These are phyloP conservation scores for Chlorella variabilis DNA, from an alignment of 163 green algal genomes.

Conservation along the genomic window DNA sequence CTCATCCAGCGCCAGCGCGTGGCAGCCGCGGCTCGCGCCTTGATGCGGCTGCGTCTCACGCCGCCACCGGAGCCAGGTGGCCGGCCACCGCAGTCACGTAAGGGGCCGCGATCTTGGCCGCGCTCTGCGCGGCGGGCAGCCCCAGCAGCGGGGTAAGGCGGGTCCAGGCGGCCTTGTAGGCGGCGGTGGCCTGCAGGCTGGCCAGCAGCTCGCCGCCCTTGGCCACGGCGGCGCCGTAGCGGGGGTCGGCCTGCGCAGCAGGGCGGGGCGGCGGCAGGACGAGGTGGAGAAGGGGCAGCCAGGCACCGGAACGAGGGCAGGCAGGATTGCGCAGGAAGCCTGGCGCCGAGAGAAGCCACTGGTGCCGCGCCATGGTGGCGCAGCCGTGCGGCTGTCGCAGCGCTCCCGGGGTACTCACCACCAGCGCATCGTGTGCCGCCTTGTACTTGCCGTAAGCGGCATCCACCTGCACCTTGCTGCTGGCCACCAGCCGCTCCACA, in stretches of 20 bases:
- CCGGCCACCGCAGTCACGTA: not conserved
- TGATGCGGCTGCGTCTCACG: no score
- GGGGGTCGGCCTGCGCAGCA: conserved; percentile 13
- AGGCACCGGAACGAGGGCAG: no score
- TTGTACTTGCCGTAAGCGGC: not conserved
- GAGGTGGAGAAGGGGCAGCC: no score
- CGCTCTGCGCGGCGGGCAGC: not conserved
- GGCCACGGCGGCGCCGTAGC: conserved; percentile 15
- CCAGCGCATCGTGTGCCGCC: conserved; percentile 6
- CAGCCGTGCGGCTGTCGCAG: no score
- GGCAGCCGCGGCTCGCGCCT: no score
- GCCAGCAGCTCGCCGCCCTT: conserved; percentile 25
- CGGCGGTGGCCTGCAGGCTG: conserved; percentile 9
- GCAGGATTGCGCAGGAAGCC: no score
- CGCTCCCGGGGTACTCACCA: no score
- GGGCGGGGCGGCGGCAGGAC: no score
- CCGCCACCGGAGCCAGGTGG: conserved; percentile 24
- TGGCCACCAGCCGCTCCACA: conserved; percentile 17
- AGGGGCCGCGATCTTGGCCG: not conserved
- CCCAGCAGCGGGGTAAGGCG: not conserved
- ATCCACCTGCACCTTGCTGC: conserved; percentile 26
- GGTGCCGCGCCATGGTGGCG: no score
- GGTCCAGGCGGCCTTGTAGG: conserved; percentile 19
- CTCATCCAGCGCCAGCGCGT: no score
- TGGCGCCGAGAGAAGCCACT: no score